Evolutionary conservation across 345 rosid species (phyloP).

Genomic region (Noccaea caerulescens): DNA sequence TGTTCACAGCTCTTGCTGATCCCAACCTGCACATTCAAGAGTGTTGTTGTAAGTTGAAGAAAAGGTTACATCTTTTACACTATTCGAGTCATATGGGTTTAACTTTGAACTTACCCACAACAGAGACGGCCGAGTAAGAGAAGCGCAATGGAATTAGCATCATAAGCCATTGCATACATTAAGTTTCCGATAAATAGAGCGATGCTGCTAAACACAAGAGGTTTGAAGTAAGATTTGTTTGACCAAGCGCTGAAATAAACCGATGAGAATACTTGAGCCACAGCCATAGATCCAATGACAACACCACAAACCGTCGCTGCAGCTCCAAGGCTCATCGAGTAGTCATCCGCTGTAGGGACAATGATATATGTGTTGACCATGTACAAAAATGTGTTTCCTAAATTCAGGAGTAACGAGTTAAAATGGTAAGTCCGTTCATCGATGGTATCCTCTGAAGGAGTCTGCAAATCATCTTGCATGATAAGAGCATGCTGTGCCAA

Average conservation of each 20-base stretch:
- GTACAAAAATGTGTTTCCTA: constrained; percentile 87
- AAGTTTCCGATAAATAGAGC: constrained; percentile 80
- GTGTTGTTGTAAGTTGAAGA: constrained; percentile 3
- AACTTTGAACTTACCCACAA: constrained; percentile 77
- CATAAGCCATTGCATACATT: constrained; percentile 95
- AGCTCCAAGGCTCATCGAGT: constrained; percentile 91
- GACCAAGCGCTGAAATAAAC: constrained; percentile 99
- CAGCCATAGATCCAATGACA: constrained; percentile 98
- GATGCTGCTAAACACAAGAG: constrained; percentile 92
- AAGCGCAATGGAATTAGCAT: constrained; percentile 68
- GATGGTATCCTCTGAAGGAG: constrained; percentile 67
- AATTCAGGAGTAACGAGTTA: constrained; percentile 82
- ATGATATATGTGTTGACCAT: constrained; percentile 95
- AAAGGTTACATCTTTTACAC: constrained; percentile 4
- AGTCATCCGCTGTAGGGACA: constrained; percentile 96
- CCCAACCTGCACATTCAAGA: constrained; percentile 69
- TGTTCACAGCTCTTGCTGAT: constrained; percentile 98
- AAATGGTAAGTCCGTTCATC: constrained; percentile 84
- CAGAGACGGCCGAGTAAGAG: constrained; percentile 87
- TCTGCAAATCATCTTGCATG: constrained; percentile 89
- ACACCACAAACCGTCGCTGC: constrained; percentile 99
- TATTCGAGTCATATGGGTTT: not conserved
- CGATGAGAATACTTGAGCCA: constrained; percentile 97
- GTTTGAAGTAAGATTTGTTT: constrained; percentile 89
- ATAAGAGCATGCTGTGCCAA: constrained; percentile 98